Conservation (phyloP, 1,284 basidiomycete genomes). For the Ustilago shanxiensis region DNA sequence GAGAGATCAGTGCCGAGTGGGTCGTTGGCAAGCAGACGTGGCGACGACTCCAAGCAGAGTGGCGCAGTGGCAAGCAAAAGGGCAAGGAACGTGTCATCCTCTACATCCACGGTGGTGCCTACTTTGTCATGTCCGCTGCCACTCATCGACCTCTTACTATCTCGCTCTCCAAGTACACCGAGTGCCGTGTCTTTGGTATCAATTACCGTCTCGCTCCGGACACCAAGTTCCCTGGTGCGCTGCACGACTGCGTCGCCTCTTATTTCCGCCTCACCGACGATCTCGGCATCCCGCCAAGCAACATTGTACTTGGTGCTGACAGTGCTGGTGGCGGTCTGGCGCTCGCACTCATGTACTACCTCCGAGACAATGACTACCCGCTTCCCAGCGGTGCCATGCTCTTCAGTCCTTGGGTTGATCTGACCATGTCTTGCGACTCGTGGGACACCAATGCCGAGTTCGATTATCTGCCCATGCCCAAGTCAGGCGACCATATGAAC, state of each 20-base stretch:
- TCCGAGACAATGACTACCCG: conserved; percentile 72
- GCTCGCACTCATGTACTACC: conserved; percentile 89
- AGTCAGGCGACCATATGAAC: conserved; percentile 87
- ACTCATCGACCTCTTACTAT: conserved; percentile 93
- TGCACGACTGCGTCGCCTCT: conserved; percentile 88
- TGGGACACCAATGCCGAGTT: conserved; percentile 90
- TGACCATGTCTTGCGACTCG: conserved; percentile 95
- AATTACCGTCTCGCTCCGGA: conserved; percentile 97
- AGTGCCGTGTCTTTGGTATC: conserved; percentile 94
- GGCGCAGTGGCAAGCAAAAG: conserved; percentile 71
- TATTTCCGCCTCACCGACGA: conserved; percentile 90
- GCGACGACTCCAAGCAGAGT: conserved; percentile 87
- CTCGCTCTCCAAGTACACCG: conserved; percentile 87
- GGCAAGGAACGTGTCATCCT: conserved; percentile 85
- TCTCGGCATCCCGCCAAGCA: conserved; percentile 82
- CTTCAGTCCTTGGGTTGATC: conserved; percentile 73
- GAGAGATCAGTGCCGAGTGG: conserved; percentile 95
- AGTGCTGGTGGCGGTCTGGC: conserved; percentile 91
- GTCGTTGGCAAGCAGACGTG: conserved; percentile 91
- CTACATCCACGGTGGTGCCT: conserved; percentile 96
- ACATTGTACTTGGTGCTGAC: conserved; percentile 80
- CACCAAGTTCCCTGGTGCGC: conserved; percentile 89
- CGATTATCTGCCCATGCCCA: conserved; percentile 71
- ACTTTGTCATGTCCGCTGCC: conserved; percentile 93
- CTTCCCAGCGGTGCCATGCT: conserved; percentile 68